These are phyloP conservation scores for Suhomyces prunicola DNA, from an alignment of 805 yeast genomes.

Conservation along the genomic window DNA sequence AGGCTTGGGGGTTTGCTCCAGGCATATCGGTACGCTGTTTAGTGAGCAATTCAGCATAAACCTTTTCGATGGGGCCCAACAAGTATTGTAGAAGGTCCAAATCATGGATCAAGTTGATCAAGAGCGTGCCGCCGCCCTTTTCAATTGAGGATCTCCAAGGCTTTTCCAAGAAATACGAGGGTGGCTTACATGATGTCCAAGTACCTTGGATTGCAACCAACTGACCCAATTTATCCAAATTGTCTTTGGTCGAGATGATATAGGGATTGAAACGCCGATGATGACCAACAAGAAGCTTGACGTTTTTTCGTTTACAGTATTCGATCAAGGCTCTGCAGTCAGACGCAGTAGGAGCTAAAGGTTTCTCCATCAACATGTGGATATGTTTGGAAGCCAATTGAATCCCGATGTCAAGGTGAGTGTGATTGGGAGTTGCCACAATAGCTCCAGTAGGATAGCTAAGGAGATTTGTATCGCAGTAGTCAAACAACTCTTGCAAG, in stretches of 20 bases:
- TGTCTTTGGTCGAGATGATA: slow-evolving; percentile 31
- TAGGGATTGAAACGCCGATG: slow-evolving; percentile 41
- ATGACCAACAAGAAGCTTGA: slow-evolving; percentile 36
- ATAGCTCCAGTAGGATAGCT: slow-evolving; percentile 36
- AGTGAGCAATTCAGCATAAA: slow-evolving; percentile 34
- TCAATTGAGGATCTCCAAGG: slow-evolving; percentile 31
- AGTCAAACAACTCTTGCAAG: slow-evolving; percentile 24
- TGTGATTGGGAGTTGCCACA: slow-evolving; percentile 39
- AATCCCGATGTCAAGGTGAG: slow-evolving; percentile 31
- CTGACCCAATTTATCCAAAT: slow-evolving; percentile 26
- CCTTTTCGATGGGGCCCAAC: slow-evolving; percentile 36
- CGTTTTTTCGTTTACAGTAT: slow-evolving; percentile 18
- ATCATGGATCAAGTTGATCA: slow-evolving; percentile 40
- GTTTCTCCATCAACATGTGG: slow-evolving; percentile 37
- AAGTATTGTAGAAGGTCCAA: slow-evolving; percentile 35
- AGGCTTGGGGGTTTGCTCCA: not conserved
- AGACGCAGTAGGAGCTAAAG: slow-evolving; percentile 28
- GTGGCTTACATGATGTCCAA: slow-evolving; percentile 36
- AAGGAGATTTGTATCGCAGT: slow-evolving; percentile 17
- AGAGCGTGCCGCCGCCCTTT: slow-evolving; percentile 35
- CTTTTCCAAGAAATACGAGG: slow-evolving; percentile 28
- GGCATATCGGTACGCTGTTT: slow-evolving; percentile 23
- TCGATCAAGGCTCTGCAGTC: slow-evolving; percentile 30
- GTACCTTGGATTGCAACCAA: slow-evolving; percentile 38
- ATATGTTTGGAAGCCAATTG: slow-evolving; percentile 32